phyloP scores from a whole-genome alignment of 208 protist species.

The Histomonas meleagridis region DNA sequence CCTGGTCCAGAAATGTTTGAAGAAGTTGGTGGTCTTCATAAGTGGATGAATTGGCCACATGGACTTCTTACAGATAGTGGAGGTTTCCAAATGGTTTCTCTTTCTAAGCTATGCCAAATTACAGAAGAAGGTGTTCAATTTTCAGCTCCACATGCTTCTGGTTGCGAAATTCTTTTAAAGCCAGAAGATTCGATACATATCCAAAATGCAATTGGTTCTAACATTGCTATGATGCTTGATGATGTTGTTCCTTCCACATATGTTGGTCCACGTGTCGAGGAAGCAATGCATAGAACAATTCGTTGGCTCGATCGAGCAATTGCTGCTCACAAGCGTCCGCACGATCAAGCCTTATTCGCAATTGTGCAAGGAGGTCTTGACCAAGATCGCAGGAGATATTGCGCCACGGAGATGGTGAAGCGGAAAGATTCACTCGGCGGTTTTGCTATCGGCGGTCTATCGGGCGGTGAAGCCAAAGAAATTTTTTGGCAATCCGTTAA shows the following conservation, averaged over 20 bases:
- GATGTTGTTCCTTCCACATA: constrained; percentile 79
- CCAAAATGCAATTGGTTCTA: constrained; percentile 90
- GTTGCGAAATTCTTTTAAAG: constrained; percentile 73
- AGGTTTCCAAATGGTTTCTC: constrained; percentile 94
- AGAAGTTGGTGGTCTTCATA: constrained; percentile 75
- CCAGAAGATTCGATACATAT: constrained; percentile 90
- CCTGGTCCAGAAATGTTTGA: constrained; percentile 66
- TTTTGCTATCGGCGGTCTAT: constrained; percentile 93
- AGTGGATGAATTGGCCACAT: constrained; percentile 78
- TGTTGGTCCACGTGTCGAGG: constrained; percentile 64
- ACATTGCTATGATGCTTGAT: constrained; percentile 98
- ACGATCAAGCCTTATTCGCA: constrained; percentile 88
- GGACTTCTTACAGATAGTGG: constrained; percentile 89
- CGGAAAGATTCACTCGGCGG: constrained; percentile 69
- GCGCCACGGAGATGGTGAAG: constrained; percentile 74
- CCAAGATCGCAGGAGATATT: constrained; percentile 65
- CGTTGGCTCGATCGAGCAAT: constrained; percentile 93
- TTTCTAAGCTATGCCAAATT: constrained; percentile 80
- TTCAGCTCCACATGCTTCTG: constrained; percentile 82
- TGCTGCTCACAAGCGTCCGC: constrained; percentile 68
- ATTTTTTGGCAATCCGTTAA: constrained; percentile 73
- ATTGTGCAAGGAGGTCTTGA: constrained; percentile 90
- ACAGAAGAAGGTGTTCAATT: constrained; percentile 96
- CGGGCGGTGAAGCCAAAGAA: constrained; percentile 89
- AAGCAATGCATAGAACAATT: constrained; percentile 78